phyloP scores from a whole-genome alignment of 1,284 basidiomycete genomes.

The Psilocybe mexicana region DNA sequence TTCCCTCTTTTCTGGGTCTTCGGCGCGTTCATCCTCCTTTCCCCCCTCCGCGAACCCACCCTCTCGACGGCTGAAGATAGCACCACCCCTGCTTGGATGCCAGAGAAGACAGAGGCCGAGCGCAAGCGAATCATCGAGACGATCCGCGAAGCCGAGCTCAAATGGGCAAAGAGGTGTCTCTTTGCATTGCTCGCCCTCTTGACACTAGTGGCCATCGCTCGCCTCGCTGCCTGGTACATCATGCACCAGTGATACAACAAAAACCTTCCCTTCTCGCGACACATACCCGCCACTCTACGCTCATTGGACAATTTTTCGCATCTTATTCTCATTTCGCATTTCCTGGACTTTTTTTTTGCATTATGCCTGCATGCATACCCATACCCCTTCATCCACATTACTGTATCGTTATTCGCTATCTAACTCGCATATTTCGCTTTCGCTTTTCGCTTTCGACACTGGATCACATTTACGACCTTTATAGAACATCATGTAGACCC shows the following conservation, averaged over 20 bases:
- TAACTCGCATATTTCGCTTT: no score
- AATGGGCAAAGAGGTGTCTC: constrained; percentile 39
- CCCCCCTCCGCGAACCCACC: constrained; percentile 37
- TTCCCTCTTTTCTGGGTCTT: constrained; percentile 53
- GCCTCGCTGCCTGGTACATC: constrained; percentile 9
- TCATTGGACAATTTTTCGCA: background rate
- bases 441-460: no score
- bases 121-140: constrained; percentile 30
- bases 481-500: no score
- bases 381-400: no score
- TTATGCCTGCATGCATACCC: no score
- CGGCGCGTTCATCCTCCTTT: constrained; percentile 45
- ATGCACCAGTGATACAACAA: constrained; percentile 2
- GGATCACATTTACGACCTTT: no score
- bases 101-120: constrained; percentile 38
- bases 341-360: background rate
- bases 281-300: background rate
- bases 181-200: constrained; percentile 31
- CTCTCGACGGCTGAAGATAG: constrained; percentile 11
- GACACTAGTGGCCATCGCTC: constrained; percentile 20
- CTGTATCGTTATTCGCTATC: no score
- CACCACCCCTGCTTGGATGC: constrained; percentile 31
- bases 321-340: no score
- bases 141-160: constrained; percentile 35
- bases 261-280: background rate